phyloP scores from a whole-genome alignment of 1,284 basidiomycete genomes.

The Ceratobasidium sp. region DNA sequence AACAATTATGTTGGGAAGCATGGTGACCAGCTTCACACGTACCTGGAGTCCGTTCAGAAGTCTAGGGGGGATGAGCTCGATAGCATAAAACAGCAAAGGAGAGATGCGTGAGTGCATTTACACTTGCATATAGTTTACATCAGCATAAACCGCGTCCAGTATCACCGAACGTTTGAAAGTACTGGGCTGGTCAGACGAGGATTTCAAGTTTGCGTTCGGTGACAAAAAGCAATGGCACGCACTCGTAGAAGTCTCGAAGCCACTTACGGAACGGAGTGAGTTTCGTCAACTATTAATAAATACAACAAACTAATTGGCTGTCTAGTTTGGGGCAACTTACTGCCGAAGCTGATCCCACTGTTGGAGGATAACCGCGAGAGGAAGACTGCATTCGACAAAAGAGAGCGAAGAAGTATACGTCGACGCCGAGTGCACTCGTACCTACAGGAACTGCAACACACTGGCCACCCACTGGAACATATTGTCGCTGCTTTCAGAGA shows the following conservation, averaged over 20 bases:
- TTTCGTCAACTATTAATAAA: background rate
- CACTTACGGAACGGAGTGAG: constrained; percentile 24
- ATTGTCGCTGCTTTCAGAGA: background rate
- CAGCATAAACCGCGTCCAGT: background rate
- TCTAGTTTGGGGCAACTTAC: constrained; percentile 8
- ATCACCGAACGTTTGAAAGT: background rate
- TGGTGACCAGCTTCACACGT: background rate
- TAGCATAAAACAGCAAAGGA: background rate
- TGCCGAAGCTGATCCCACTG: constrained; percentile 1
- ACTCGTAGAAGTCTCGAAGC: constrained; percentile 8
- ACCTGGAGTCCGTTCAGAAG: background rate
- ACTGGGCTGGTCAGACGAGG: constrained; percentile 9
- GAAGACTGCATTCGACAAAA: background rate
- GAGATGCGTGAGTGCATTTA: background rate
- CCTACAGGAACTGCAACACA: background rate
- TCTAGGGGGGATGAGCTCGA: background rate
- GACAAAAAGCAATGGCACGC: background rate
- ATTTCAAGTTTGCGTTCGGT: background rate
- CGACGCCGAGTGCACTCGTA: background rate
- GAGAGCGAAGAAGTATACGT: background rate
- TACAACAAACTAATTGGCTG: background rate
- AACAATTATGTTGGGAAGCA: background rate
- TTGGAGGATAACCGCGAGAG: constrained; percentile 4
- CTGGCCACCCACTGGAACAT: background rate
- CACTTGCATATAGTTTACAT: background rate